A percentile compares a stretch with the other conserved stretches of the same genome.
Conservation (phyloP, 129 eudicot genomes). For the Pittosporum tobira region DNA sequence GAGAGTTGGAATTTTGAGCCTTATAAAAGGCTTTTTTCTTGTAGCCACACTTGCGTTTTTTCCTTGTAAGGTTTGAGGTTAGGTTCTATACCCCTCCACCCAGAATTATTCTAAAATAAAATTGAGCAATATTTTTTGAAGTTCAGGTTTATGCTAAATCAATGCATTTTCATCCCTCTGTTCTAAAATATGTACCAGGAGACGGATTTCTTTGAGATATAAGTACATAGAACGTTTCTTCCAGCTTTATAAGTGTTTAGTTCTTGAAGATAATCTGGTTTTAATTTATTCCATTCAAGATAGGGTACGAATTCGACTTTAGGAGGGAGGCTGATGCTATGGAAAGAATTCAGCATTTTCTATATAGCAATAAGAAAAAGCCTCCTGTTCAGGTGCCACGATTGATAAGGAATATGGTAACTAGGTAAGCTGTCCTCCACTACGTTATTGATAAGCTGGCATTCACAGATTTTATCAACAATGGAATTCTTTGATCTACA, state of each 20-base stretch:
- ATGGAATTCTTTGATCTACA: background rate
- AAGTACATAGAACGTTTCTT: slow-evolving; percentile 1
- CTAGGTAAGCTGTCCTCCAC: slow-evolving; percentile 40
- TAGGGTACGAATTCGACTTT: slow-evolving; percentile 92
- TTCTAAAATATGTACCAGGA: too few relatives aligned
- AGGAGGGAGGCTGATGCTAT: slow-evolving; percentile 94
- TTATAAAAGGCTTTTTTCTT: background rate
- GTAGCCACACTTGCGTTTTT: background rate
- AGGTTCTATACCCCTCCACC: background rate
- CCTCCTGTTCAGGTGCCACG: slow-evolving; percentile 78
- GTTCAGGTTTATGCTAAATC: too few relatives aligned
- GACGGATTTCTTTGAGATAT: background rate
- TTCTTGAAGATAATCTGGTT: slow-evolving; percentile 23
- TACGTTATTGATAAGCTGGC: background rate
- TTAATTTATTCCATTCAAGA: slow-evolving; percentile 40
- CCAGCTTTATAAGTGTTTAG: background rate
- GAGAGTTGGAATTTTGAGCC: background rate
- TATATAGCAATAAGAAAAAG: slow-evolving; percentile 49
- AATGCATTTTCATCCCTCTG: too few relatives aligned
- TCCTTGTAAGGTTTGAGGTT: background rate
- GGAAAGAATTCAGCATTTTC: slow-evolving; percentile 61
- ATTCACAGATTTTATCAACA: background rate
- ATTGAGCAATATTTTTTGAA: too few relatives aligned
- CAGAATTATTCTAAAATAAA: background rate
- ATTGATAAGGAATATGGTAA: slow-evolving; percentile 40